phyloP scores from a whole-genome alignment of 1,284 basidiomycete genomes.

The Stereum hirsutum region DNA sequence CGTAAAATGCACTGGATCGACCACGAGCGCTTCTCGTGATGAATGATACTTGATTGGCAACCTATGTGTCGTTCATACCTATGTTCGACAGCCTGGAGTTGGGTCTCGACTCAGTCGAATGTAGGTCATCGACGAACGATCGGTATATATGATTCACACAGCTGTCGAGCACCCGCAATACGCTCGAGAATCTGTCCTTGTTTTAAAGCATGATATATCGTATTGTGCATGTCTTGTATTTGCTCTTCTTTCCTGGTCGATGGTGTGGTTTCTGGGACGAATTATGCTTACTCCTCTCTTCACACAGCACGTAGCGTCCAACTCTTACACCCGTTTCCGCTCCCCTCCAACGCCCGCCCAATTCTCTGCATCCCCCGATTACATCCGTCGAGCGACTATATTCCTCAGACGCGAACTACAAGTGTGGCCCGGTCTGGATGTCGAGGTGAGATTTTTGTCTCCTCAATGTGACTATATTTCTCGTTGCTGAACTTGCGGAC shows the following conservation, averaged over 20 bases:
- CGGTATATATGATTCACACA: no score
- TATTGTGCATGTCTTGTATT: no score
- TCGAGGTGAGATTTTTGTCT: constrained; percentile 48
- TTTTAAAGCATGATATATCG: no score
- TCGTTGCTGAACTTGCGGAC: no score
- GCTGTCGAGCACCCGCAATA: no score
- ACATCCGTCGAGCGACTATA: constrained; percentile 62
- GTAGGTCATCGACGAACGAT: no score
- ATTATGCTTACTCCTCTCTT: not conserved
- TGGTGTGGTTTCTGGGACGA: not conserved
- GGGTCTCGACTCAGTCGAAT: no score
- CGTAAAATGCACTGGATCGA: not conserved
- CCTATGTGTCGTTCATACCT: constrained; percentile 1
- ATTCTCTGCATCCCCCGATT: constrained; percentile 64
- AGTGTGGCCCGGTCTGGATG: constrained; percentile 76
- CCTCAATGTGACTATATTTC: not conserved
- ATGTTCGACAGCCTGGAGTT: no score
- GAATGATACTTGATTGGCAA: no score
- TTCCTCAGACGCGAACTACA: constrained; percentile 80
- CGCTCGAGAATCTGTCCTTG: no score
- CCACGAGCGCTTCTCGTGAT: no score
- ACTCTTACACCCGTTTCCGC: constrained; percentile 70
- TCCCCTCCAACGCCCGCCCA: constrained; percentile 76
- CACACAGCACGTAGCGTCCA: constrained; percentile 76
- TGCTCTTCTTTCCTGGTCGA: no score